Base-by-base conservation (phyloP, 2,329 filamentous ascomycete species). In the Bipolaris sorokiniana region DNA sequence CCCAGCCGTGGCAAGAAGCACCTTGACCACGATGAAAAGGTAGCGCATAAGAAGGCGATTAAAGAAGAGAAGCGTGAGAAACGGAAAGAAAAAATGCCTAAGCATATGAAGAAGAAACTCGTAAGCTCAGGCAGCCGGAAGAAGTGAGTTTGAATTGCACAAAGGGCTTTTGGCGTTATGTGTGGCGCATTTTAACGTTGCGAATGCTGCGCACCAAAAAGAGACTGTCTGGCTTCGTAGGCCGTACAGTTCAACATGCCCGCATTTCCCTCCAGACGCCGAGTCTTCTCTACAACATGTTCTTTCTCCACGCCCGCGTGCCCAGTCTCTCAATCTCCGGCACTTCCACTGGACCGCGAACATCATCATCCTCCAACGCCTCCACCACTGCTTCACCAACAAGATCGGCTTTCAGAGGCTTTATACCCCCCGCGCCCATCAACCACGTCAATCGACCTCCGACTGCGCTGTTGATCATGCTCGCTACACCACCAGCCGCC, bases 41-140 rank as follows among this genome's bases (percentile, higher is more conserved):
- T 88, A 65, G 87, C 86, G 64, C 95, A 97, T 76, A 99, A 99
- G 77, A 86, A 87, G 74, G 89, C 90, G 1, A 90, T 97, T 66
- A 99, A 98, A 79, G 94, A 97, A 71, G 94, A 93, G 70, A 97
- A 97, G 81, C 88, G 92, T 34, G 93, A 97, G 77, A 92, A 96
- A 81, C 83, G 95, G 58, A 91, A 94, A 77, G 90, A 91, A 3
- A 99, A 99, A 82, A 96, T 99, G 79, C 94, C 95, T 0, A 99
- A 99, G 80, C 88, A 96, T 74, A 65, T 97, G 33, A 99, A 99
- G 84, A 98, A 97, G 82, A 91, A 90, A 74, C 78, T 96, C 20
- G 56, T 86, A 96, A 23, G 84, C 83, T 54, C 81, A 81, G 61
- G 82, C 83, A 82, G 86, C 54, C 81, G 86, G 65, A 86, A 84